A percentile compares a stretch with the other conserved stretches of the same genome.
Evolutionary conservation across 2,329 filamentous ascomycete species (phyloP).

Genomic region (Penicillium griseofulvum): DNA sequence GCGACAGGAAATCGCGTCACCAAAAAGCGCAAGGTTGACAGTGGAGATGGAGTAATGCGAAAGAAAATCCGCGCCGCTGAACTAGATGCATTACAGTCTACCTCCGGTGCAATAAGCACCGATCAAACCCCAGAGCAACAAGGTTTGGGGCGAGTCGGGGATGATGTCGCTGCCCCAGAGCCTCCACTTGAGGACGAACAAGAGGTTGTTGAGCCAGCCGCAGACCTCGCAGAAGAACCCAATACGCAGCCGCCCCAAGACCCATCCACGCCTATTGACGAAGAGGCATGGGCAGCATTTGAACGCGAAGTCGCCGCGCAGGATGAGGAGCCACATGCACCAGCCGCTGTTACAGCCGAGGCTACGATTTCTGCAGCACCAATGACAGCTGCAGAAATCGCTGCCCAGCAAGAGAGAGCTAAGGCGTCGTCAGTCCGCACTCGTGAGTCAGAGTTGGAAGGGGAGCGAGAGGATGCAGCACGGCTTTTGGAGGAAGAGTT

Average conservation of each 20-base stretch:
- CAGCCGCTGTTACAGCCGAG: constrained; percentile 36
- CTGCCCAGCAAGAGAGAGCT: constrained; percentile 52
- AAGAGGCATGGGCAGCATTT: constrained; percentile 83
- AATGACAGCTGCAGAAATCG: constrained; percentile 62
- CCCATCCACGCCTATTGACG: constrained; percentile 53
- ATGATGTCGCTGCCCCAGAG: constrained; percentile 26
- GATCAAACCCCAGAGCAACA: constrained; percentile 28
- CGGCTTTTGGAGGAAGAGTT: constrained; percentile 73
- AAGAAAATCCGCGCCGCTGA: constrained; percentile 45
- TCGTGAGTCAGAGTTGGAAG: constrained; percentile 58
- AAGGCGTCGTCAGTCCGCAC: constrained; percentile 40
- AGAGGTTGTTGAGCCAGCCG: constrained; percentile 6
- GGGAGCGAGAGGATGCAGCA: constrained; percentile 73
- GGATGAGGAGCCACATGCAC: constrained; percentile 33
- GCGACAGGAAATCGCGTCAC: constrained; percentile 37
- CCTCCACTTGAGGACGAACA: constrained; percentile 17
- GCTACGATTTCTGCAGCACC: constrained; percentile 69
- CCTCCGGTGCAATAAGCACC: constrained; percentile 28
- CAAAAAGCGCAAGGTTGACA: constrained; percentile 57
- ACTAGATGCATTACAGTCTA: constrained; percentile 32
- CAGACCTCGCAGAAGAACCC: constrained; percentile 8
- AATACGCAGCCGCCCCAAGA: constrained; percentile 10
- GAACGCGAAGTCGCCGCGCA: constrained; percentile 71
- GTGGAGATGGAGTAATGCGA: constrained; percentile 39
- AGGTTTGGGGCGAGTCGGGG: constrained; percentile 26